Percentiles rank a stretch among this genome's conserved stretches.
These are phyloP conservation scores for Epithemia pelagica DNA, from an alignment of 108 stramenopile genomes.

Conservation along the genomic window DNA sequence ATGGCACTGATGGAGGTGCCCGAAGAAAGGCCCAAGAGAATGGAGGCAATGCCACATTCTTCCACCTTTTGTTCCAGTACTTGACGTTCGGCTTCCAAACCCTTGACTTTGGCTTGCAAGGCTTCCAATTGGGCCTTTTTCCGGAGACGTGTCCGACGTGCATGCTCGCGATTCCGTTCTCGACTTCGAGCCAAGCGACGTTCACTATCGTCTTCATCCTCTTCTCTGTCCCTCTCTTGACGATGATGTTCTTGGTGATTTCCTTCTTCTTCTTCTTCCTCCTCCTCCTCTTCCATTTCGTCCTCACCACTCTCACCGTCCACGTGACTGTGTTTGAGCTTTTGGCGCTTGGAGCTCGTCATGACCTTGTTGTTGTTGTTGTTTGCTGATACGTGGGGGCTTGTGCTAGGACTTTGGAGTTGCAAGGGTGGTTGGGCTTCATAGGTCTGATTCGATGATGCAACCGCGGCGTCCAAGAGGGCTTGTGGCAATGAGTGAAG, in stretches of 20 bases:
- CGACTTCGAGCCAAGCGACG: constrained; percentile 54
- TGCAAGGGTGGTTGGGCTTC: neutral
- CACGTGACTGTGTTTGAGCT: neutral
- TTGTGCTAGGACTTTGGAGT: neutral
- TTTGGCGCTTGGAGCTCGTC: neutral
- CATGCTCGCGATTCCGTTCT: constrained; percentile 91
- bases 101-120: constrained; percentile 60
- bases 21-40: constrained; percentile 61
- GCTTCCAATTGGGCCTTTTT: constrained; percentile 85
- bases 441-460: neutral
- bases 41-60: constrained; percentile 81
- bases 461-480: neutral
- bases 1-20: neutral
- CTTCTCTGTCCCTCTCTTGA: constrained; percentile 16
- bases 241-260: neutral
- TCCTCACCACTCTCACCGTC: neutral
- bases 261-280: neutral
- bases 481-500: neutral
- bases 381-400: neutral
- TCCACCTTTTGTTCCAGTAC: constrained; percentile 65
- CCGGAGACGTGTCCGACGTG: constrained; percentile 76
- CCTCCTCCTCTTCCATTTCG: neutral
- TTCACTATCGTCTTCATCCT: constrained; percentile 30
- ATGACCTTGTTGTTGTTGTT: neutral
- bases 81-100: constrained; percentile 61